These are phyloP conservation scores for Schizochytrium sp. DNA, from an alignment of 108 stramenopile species.

Conservation along the genomic window DNA sequence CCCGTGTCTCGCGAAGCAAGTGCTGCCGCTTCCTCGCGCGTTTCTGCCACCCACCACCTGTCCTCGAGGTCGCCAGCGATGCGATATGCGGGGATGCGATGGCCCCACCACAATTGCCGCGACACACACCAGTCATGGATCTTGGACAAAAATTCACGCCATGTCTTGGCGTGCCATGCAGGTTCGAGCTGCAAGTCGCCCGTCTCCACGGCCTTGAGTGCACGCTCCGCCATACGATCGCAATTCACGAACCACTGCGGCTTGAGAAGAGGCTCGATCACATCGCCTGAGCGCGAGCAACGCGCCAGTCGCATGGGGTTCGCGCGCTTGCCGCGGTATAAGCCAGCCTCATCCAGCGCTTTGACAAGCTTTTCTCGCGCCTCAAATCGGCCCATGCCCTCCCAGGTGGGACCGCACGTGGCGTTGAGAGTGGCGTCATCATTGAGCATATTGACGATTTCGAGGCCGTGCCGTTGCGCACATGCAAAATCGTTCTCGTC, in stretches of 20 bases:
- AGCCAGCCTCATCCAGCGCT: conserved; percentile 34
- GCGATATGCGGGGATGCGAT: conserved; percentile 80
- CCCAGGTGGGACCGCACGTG: conserved; percentile 63
- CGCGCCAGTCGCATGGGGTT: conserved; percentile 84
- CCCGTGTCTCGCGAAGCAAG: conserved; percentile 49
- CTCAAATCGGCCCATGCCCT: conserved; percentile 82
- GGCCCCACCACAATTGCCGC: conserved; percentile 94
- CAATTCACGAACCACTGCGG: conserved; percentile 96
- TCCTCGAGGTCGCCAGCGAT: conserved; percentile 34
- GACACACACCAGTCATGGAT: conserved; percentile 94
- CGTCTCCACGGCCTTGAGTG: conserved; percentile 69
- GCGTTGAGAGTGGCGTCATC: conserved; percentile 79
- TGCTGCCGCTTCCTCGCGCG: conserved; percentile 67
- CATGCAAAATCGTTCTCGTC: conserved; percentile 93
- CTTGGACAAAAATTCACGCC: conserved; percentile 82
- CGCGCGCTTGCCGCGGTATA: conserved; percentile 32
- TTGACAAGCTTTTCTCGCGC: conserved; percentile 72
- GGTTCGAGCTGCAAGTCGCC: conserved; percentile 85
- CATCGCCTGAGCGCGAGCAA: conserved; percentile 93
- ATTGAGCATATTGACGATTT: conserved; percentile 90
- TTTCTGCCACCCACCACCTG: conserved; percentile 74
- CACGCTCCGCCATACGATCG: conserved; percentile 77
- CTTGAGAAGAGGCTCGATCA: conserved; percentile 94
- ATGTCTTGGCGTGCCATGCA: conserved; percentile 71
- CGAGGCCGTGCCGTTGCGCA: conserved; percentile 78